phyloP scores from a whole-genome alignment of 176 grass and related monocot species.

The Hsuehochloa calcarea region DNA sequence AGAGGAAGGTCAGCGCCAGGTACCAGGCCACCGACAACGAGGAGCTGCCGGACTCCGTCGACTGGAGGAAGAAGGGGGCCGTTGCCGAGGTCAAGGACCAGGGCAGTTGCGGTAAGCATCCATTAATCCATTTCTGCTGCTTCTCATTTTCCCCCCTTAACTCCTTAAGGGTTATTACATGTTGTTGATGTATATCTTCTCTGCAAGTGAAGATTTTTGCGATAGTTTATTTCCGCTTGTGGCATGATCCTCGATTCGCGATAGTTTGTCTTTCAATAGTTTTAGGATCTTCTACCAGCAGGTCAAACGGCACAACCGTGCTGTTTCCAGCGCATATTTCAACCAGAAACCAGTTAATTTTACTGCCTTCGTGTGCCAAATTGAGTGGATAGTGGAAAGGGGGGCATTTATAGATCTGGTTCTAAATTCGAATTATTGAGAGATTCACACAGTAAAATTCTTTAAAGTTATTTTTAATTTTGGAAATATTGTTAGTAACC shows the following conservation, averaged over 20 bases:
- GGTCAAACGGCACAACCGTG: constrained; percentile 1
- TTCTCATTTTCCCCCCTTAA: neutral
- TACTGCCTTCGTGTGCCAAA: neutral
- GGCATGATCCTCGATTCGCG: neutral
- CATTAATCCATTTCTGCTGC: neutral
- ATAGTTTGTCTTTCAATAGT: neutral
- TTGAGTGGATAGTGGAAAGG: neutral
- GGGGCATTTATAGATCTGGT: neutral
- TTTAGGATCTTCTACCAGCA: neutral
- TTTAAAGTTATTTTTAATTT: neutral
- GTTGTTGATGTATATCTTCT: neutral
- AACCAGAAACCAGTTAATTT: neutral
- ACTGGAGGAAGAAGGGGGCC: constrained; percentile 74
- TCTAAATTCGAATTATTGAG: neutral
- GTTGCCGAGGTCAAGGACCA: constrained; percentile 73
- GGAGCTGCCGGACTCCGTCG: constrained; percentile 56
- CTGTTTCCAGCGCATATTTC: neutral
- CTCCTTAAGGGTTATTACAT: neutral
- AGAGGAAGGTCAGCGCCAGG: constrained; percentile 38
- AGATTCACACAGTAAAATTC: neutral
- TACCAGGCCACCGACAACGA: constrained; percentile 58
- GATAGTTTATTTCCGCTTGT: neutral
- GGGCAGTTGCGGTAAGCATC: constrained; percentile 70
- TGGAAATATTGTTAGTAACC: neutral
- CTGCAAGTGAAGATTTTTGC: neutral